Base-by-base conservation (phyloP, 1,284 basidiomycete genomes). In the Leccinum pallidistipes region DNA sequence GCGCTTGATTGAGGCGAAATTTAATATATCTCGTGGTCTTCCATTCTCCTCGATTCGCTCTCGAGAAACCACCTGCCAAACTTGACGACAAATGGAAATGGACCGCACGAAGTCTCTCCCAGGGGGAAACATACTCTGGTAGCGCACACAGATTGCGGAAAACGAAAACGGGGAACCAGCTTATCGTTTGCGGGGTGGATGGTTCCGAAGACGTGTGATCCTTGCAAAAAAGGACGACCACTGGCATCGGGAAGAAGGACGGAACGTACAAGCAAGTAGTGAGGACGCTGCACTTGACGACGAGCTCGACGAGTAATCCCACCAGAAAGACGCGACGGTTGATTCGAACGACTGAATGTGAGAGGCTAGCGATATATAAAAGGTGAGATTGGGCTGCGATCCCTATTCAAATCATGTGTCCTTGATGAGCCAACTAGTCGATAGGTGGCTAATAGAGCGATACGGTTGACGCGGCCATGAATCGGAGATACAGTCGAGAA, bases 61-160 rank as follows among this genome's bases (percentile, higher is more conserved):
- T n/a, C 60, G 53, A 59, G 50, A 40, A 59, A 53, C 11, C 14
- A 50, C 56, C 57, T 67, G 59, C 59, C 60, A 67, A 55, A 36
- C 36, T 47, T 12, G n/a, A 47, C 43, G 58, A 58, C 49, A 55
- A 31, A 12, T 36, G 36, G 45, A 56, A 67, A 64, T 60, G 58
- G 61, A 69, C 36, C 31, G 36, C 18, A 51, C 18, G 59, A 9
- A 56, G 60, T 55, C 7, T 34, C 45, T 52, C 10, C 52, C 43
- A 58, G 59, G 66, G 40, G 32, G 53, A 61, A 59, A 27, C 7
- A 55, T 49, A 43, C 45, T 34, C 40, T 54, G 34, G 24, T 12
- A 32, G 51, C 18, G n/a, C 21, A 32, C 29, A 34, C 24, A 55
- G 24, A 16, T 31, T 58, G 32, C 29, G 36, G 32, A 2, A 43